A percentile compares a stretch with the other conserved stretches of the same genome.
phyloP scores from a whole-genome alignment of 2,329 filamentous ascomycete genomes.

The Colletotrichum cereale region DNA sequence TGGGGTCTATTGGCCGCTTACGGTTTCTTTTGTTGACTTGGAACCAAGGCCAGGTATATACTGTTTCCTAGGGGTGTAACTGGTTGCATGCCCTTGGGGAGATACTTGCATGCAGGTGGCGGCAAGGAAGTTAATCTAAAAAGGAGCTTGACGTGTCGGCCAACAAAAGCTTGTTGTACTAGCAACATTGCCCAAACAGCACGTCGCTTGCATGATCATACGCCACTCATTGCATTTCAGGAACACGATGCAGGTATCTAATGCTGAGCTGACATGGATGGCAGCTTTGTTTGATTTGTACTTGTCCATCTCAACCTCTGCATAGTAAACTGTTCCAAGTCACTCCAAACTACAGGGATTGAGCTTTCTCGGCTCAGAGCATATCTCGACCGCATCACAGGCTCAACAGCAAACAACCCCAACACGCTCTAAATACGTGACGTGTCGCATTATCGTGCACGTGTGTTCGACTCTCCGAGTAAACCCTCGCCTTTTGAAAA shows the following conservation, averaged over 20 bases:
- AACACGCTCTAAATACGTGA: conserved; percentile 6
- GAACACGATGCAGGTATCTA: conserved; percentile 11
- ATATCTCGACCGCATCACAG: neutral
- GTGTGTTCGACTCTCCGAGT: neutral
- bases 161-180: conserved; percentile 1
- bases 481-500: neutral
- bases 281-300: conserved; percentile 11
- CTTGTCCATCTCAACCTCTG: neutral
- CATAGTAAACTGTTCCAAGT: conserved; percentile 7
- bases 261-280: conserved; percentile 7
- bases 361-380: conserved; percentile 17
- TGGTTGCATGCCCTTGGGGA: no score
- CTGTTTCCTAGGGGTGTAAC: neutral
- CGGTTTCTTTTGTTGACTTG: neutral
- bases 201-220: conserved; percentile 4
- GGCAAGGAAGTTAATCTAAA: conserved; percentile 2
- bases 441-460: conserved; percentile 34
- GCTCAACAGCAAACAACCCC: conserved; percentile 16
- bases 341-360: conserved; percentile 16
- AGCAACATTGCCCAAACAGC: neutral
- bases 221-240: neutral
- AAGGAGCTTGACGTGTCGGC: conserved; percentile 9
- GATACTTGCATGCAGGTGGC: neutral
- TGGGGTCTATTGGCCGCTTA: neutral
- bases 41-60: neutral